These are phyloP conservation scores for Ophiostoma montium DNA, from an alignment of 2,329 filamentous ascomycete species.

Conservation along the genomic window DNA sequence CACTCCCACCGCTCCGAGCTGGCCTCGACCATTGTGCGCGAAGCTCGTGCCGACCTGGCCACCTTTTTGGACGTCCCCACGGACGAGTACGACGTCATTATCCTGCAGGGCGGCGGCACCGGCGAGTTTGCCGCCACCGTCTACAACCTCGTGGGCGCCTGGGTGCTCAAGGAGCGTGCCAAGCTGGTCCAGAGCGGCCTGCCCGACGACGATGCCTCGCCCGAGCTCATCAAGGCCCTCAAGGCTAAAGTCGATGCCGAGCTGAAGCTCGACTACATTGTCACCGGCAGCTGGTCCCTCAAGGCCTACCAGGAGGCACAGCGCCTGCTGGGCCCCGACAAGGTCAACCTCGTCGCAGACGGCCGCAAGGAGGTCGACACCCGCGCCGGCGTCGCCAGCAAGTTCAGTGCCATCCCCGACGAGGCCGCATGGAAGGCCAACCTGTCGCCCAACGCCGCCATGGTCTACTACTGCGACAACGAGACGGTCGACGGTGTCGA, in stretches of 20 bases:
- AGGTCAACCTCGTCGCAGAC: constrained; percentile 55
- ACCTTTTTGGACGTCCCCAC: constrained; percentile 58
- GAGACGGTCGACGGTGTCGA: constrained; percentile 92
- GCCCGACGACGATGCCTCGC: constrained; percentile 25
- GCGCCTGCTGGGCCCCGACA: constrained; percentile 60
- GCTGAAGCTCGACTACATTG: constrained; percentile 74
- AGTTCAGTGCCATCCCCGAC: constrained; percentile 72
- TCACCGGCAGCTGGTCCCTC: constrained; percentile 81
- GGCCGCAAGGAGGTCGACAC: constrained; percentile 5
- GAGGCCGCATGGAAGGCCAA: constrained; percentile 54
- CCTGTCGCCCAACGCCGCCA: constrained; percentile 50
- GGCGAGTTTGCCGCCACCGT: constrained; percentile 74
- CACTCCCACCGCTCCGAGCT: constrained; percentile 76
- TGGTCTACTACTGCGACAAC: constrained; percentile 88
- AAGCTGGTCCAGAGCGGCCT: constrained; percentile 32
- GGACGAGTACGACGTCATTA: constrained; percentile 73
- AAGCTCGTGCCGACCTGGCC: constrained; percentile 60
- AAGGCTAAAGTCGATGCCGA: constrained; percentile 49
- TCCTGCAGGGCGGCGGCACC: constrained; percentile 76
- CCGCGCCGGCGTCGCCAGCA: constrained; percentile 46
- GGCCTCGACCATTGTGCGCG: constrained; percentile 64
- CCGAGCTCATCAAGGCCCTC: constrained; percentile 23
- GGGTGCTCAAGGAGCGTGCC: constrained; percentile 57
- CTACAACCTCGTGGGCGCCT: constrained; percentile 72
- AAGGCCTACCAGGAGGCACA: constrained; percentile 78